Base-by-base conservation (phyloP, 768 basidiomycete genomes). In the Lentinula sp. region DNA sequence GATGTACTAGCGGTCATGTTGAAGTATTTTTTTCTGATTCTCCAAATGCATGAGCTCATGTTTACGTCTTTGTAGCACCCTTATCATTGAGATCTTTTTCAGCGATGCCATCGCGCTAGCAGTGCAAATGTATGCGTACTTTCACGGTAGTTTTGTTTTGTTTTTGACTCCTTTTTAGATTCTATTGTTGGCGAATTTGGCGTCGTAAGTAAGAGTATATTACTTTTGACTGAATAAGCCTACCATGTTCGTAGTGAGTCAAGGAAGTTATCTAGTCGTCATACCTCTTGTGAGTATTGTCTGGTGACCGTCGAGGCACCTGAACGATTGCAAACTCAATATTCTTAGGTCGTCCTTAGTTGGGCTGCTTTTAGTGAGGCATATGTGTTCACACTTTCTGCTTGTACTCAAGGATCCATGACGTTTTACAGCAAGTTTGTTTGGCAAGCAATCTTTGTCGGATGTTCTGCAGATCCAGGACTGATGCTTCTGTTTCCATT, bases 21-120 rank as follows among this genome's bases (percentile, higher is more conserved):
- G 35, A 60, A 60, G 64, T 52, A 9, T 28, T 7, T 36, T 43
- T 39, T n/a, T 7, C 8, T 35, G 13, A 46, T 46, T 35, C 32
- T 13, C 16, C 43, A 23, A 53, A 48, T 36, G 16, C 42, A 12
- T 23, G 10, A 32, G 13, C 28, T 56, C 6, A 39, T 28, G 18
- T 13, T 6, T 8, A 3, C 37, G 2, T 18, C 15, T 15, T 10
- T 53, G 6, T 53, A 65, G 64, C 51, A 65, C 64, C 16, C 43
- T 65, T 13, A 63, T 65, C 43, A 65, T 65, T 23, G 59, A 65
- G 45, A 61, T 65, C 20, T 65, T 61, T 59, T 61, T 61, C 60
- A 63, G 62, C 9, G 36, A 61, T 23, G 57, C 59, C 37, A 63
- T 65, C 32, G 61, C 59, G 1, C 13, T 65, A 16, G 51, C 42